Conservation (phyloP, 257 asterid genomes). For the Nicotiana tabacum region DNA sequence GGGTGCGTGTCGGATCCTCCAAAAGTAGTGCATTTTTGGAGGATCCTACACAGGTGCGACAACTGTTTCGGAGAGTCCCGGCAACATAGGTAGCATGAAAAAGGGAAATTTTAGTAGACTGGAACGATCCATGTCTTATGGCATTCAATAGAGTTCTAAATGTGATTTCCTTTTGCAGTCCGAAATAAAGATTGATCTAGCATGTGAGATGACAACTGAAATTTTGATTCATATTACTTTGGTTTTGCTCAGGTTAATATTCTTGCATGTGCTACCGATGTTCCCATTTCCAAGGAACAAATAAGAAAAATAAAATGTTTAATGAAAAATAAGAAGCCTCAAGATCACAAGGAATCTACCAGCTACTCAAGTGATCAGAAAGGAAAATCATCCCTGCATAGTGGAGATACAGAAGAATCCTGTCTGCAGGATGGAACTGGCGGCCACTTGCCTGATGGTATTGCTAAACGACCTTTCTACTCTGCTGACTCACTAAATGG, state of each 20-base stretch:
- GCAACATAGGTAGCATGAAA: neutral
- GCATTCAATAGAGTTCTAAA: neutral
- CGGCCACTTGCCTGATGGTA: constrained; percentile 50
- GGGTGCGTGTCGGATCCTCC: too few species aligned
- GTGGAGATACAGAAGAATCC: constrained; percentile 72
- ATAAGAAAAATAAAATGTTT: constrained; percentile 46
- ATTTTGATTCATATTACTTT: constrained; percentile 22
- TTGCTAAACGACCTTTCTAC: constrained; percentile 43
- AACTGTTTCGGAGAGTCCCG: too few species aligned
- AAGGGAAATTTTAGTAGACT: neutral
- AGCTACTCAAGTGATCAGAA: constrained; percentile 57
- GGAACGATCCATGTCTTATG: neutral
- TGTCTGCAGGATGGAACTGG: constrained; percentile 52
- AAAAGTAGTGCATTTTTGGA: too few species aligned
- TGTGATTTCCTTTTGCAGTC: neutral
- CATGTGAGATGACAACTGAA: neutral
- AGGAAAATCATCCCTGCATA: constrained; percentile 67
- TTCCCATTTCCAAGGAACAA: constrained; percentile 65
- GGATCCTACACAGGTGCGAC: too few species aligned
- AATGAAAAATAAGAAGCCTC: constrained; percentile 48
- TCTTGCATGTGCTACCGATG: constrained; percentile 83
- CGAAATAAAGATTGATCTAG: neutral
- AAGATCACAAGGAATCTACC: constrained; percentile 37
- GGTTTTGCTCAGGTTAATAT: constrained; percentile 73
- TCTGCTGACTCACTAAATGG: constrained; percentile 40